Base-by-base conservation (phyloP, 106 monocot genomes). In the Platanthera guangdongensis region DNA sequence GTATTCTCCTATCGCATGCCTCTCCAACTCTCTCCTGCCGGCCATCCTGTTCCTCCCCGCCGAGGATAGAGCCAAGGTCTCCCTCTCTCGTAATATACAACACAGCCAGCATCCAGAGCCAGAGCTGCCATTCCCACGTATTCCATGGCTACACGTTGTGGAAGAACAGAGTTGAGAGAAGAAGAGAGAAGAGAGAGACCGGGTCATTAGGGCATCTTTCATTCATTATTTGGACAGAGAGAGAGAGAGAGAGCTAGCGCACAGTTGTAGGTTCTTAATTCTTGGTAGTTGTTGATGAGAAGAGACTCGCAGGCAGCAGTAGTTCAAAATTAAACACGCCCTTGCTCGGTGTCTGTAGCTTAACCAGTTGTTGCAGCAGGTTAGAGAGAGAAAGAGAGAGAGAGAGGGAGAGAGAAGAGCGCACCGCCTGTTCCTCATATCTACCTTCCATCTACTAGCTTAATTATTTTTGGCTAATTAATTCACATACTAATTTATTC, bases 101-200 rank as follows among this genome's bases (percentile, higher is more conserved):
- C 13, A 15, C 45, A 70, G 7, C 70, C 70, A 70, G 15, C 25
- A 25, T 25, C 25, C 25, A 25, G 25, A 25, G 25, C 25, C 25
- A 25, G 25, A 25, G 25, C 25, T 25, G 25, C 70, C 8, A 70
- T 48, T 70, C 7, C 3, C 70, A 14, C 32, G 47, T 70, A 47
- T 47, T 47, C 7, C 48, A 48, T 48, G 45, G 14, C 47, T n/a
- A 14, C 70, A 47, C n/a, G 47, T 25, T 8, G 47, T 70, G 47
- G 8, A 70, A 70, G 46, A 70, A 70, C 47, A 48, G 47, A n/a
- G 16, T 67, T 67, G 67, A 25, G 67, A 67, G 25, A 67, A 59
- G 32, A 67, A 67, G 30, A 67, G 67, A 67, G 59, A 59, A 6
- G 67, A 30, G 67, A 67, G 67, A 67, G 67, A 67, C 39, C 11